Conservation (phyloP, 345 rosid genomes). For the Cardiospermum halicacabum region DNA sequence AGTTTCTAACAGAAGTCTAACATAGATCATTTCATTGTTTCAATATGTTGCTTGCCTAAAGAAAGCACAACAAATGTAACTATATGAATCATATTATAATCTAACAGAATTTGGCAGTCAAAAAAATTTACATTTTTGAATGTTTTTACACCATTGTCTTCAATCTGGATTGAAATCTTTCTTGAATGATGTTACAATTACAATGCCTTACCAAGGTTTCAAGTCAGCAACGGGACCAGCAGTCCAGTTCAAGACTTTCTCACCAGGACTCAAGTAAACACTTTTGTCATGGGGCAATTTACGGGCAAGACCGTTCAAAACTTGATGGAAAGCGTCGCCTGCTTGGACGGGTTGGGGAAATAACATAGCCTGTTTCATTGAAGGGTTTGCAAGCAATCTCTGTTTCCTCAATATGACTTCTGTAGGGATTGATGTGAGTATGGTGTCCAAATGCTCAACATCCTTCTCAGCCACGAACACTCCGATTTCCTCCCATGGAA, state of each 20-base stretch:
- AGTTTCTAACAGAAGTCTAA: slow-evolving; percentile 5
- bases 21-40: slow-evolving; percentile 23
- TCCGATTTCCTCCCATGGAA: slow-evolving; percentile 98
- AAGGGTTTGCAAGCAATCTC: slow-evolving; percentile 93
- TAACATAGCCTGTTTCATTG: slow-evolving; percentile 95
- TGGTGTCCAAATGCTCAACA: slow-evolving; percentile 83
- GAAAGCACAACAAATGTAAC: background rate
- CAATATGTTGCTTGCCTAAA: background rate
- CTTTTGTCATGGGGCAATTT: slow-evolving; percentile 71
- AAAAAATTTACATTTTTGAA: slow-evolving; percentile 20
- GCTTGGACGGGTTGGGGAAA: slow-evolving; percentile 95
- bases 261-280: slow-evolving; percentile 53
- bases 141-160: background rate
- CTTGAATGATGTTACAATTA: background rate
- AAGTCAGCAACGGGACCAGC: slow-evolving; percentile 89
- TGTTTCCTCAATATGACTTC: slow-evolving; percentile 85
- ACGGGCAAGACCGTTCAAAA: slow-evolving; percentile 91
- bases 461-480: slow-evolving; percentile 92
- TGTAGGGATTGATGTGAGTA: slow-evolving; percentile 84
- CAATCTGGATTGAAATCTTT: background rate
- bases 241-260: slow-evolving; percentile 84
- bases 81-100: background rate
- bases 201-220: slow-evolving; percentile 99
- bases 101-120: slow-evolving; percentile 9
- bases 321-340: slow-evolving; percentile 97